Evolutionary conservation across 2,329 filamentous ascomycete species (phyloP).

Genomic region (Dactylella cylindrospora): DNA sequence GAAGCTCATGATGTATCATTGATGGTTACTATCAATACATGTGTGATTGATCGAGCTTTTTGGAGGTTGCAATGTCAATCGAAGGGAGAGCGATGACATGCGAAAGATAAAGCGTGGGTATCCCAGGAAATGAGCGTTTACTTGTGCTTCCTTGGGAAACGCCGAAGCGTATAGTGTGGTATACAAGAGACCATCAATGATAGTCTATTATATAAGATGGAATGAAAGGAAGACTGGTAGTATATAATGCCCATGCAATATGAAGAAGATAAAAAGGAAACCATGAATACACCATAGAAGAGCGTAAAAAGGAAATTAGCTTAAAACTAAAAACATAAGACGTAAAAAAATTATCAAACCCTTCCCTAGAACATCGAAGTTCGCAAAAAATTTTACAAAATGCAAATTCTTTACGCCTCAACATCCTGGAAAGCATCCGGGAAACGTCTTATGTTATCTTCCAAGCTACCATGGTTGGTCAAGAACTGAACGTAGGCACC

Average conservation of each 20-base stretch:
- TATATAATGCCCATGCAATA: constrained; percentile 23
- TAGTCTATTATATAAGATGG: constrained; percentile 25
- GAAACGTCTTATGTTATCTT: constrained; percentile 89
- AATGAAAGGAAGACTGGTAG: too few relatives aligned
- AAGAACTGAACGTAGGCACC: constrained; percentile 99
- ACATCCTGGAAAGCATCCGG: constrained; percentile 75
- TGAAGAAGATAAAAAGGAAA: constrained; percentile 13
- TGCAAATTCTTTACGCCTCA: constrained; percentile 51
- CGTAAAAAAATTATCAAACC: constrained; percentile 24
- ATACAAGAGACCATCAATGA: constrained; percentile 29
- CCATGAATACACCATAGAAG: constrained; percentile 33
- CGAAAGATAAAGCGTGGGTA: too few relatives aligned
- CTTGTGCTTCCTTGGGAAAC: too few relatives aligned
- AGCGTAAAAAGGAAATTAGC: constrained; percentile 16
- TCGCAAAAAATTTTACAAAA: not conserved
- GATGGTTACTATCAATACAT: too few relatives aligned
- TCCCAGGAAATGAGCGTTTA: too few relatives aligned
- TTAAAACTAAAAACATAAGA: constrained; percentile 5
- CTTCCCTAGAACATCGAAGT: constrained; percentile 11
- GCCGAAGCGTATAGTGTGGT: constrained; percentile 14
- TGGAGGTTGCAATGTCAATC: too few relatives aligned
- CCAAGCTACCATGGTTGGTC: constrained; percentile 83
- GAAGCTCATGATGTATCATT: too few relatives aligned
- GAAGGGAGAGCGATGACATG: too few relatives aligned
- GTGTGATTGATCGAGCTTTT: too few relatives aligned